Evolutionary conservation across 2,329 filamentous ascomycete species (phyloP).

Genomic region (Diaporthe eres): DNA sequence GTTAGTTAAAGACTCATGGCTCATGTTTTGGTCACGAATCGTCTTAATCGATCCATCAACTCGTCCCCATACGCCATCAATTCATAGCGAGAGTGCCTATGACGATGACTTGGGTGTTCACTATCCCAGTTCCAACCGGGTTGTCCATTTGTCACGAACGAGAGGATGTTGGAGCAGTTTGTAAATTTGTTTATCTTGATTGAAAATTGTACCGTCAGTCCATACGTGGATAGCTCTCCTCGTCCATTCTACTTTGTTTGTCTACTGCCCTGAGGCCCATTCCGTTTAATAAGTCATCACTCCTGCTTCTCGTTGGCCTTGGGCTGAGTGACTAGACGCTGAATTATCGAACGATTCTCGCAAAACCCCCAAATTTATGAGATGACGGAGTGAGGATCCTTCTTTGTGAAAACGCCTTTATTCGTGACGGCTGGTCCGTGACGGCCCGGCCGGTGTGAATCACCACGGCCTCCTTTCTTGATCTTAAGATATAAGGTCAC

Average conservation of each 20-base stretch:
- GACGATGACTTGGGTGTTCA: too few relatives aligned
- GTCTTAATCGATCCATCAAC: too few relatives aligned
- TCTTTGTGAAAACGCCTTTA: background rate
- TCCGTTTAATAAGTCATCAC: background rate
- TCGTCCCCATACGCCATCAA: too few relatives aligned
- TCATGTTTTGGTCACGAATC: too few relatives aligned
- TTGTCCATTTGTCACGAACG: background rate
- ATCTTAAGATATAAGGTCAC: background rate
- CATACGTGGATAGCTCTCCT: background rate
- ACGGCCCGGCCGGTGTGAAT: background rate
- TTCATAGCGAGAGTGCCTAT: too few relatives aligned
- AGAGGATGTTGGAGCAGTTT: background rate
- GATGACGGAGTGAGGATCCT: background rate
- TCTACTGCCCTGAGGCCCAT: background rate
- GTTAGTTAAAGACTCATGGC: too few relatives aligned
- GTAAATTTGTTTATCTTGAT: background rate
- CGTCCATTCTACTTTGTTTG: background rate
- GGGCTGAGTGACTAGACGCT: background rate
- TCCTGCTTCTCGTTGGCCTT: background rate
- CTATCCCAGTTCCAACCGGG: background rate
- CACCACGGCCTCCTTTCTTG: background rate
- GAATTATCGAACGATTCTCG: too few relatives aligned
- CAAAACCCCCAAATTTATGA: background rate
- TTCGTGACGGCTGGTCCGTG: background rate
- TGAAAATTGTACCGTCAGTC: background rate